Conservation (phyloP, 495 filamentous ascomycete species). For the Chaetomidium leptoderma region DNA sequence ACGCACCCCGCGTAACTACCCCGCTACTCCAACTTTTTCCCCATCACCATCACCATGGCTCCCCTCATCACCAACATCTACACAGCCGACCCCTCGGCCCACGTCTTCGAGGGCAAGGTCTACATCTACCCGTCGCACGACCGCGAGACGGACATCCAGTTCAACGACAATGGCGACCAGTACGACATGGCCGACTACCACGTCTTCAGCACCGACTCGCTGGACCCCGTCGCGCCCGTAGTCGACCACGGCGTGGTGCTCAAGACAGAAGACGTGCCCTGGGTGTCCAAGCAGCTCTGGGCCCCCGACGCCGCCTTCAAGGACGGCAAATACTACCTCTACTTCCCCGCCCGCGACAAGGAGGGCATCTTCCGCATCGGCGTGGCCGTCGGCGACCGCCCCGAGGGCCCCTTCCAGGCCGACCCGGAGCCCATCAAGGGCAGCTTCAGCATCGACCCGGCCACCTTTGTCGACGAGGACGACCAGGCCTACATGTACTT, state of each 20-base stretch:
- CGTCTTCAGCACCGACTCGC: constrained; percentile 51
- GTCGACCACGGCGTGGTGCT: constrained; percentile 59
- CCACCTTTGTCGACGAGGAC: constrained; percentile 60
- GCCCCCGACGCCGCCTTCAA: constrained; percentile 58
- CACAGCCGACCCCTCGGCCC: constrained; percentile 65
- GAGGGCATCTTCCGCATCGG: constrained; percentile 60
- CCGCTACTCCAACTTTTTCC: constrained; percentile 14
- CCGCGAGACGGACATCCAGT: constrained; percentile 55
- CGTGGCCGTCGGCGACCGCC: constrained; percentile 51
- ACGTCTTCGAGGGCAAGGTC: constrained; percentile 57
- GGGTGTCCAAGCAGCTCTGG: constrained; percentile 62
- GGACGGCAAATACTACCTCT: constrained; percentile 60
- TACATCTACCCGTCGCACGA: constrained; percentile 68
- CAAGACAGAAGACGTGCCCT: constrained; percentile 52
- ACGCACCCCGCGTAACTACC: constrained; percentile 6
- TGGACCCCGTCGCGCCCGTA: constrained; percentile 47
- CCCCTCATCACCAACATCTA: constrained; percentile 62
- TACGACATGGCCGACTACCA: constrained; percentile 76
- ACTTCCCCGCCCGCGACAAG: constrained; percentile 60
- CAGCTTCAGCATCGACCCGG: constrained; percentile 61
- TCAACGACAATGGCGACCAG: constrained; percentile 78
- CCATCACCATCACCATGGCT: constrained; percentile 30
- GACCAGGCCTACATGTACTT: constrained; percentile 59
- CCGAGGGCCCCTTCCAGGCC: constrained; percentile 54
- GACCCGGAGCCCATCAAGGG: constrained; percentile 57